Percentiles rank a stretch among this genome's conserved stretches.
Conservation (phyloP, 1,139 yeast genomes). For the Pichia sp. region DNA sequence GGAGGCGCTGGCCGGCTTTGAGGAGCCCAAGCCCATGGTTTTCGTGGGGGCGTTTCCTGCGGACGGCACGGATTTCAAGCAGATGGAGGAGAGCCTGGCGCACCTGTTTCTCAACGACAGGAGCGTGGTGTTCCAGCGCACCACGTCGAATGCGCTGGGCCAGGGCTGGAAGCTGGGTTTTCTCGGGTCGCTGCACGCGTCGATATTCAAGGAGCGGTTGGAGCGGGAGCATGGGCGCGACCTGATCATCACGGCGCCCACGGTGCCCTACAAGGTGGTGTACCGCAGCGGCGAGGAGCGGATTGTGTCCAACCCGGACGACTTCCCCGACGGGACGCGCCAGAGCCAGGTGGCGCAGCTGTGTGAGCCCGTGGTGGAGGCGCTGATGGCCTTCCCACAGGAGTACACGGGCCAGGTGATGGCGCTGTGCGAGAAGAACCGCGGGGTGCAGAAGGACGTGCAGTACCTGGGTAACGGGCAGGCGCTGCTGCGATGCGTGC, state of each 20-base stretch:
- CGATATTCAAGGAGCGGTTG: constrained; percentile 85
- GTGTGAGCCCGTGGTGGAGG: constrained; percentile 87
- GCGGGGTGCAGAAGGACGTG: constrained; percentile 78
- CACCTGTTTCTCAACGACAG: constrained; percentile 87
- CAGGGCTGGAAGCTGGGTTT: constrained; percentile 98
- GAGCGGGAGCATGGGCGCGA: constrained; percentile 93
- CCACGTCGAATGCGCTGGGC: constrained; percentile 90
- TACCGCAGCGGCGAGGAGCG: constrained; percentile 58
- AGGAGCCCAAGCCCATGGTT: constrained; percentile 96
- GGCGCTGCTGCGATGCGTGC: constrained; percentile 66
- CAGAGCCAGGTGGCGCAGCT: constrained; percentile 46
- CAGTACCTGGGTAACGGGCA: constrained; percentile 78
- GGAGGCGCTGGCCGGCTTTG: constrained; percentile 87
- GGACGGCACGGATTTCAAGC: constrained; percentile 85
- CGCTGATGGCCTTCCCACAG: constrained; percentile 83
- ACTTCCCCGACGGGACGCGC: constrained; percentile 62
- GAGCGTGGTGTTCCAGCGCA: constrained; percentile 82
- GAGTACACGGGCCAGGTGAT: constrained; percentile 86
- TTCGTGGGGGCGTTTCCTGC: constrained; percentile 98
- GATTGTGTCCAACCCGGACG: constrained; percentile 81
- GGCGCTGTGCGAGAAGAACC: constrained; percentile 71
- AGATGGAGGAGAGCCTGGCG: constrained; percentile 82
- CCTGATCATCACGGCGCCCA: constrained; percentile 88
- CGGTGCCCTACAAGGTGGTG: constrained; percentile 81
- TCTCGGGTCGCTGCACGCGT: constrained; percentile 88